These are phyloP conservation scores for Globisporangium splendens DNA, from an alignment of 352 stramenopile genomes.

Conservation along the genomic window DNA sequence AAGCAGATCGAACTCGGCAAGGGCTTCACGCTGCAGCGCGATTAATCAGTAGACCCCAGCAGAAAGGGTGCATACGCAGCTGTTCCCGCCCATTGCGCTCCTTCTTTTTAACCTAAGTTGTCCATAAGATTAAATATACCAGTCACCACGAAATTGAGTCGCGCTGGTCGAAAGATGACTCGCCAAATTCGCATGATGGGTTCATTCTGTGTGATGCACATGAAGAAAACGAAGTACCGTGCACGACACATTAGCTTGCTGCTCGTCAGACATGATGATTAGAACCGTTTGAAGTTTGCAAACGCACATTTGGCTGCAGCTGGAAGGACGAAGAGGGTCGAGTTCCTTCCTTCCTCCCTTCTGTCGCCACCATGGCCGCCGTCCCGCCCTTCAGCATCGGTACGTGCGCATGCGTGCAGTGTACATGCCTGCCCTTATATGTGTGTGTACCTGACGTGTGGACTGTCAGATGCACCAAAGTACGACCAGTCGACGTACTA, in stretches of 20 bases:
- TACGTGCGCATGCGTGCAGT: background rate
- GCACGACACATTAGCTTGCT: background rate
- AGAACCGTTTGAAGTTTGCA: background rate
- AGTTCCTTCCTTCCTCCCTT: too few species aligned
- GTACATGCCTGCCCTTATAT: background rate
- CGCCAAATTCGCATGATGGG: background rate
- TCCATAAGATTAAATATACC: background rate
- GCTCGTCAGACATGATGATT: too few species aligned
- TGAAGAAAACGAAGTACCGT: background rate
- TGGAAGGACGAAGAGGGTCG: too few species aligned
- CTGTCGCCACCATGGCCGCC: slow-evolving; percentile 11
- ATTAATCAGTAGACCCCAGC: slow-evolving; percentile 31
- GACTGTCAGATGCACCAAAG: slow-evolving; percentile 49
- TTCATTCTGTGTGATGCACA: background rate
- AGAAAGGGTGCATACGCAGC: too few species aligned
- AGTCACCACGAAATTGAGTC: background rate
- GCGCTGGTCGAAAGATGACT: background rate
- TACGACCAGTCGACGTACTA: slow-evolving; percentile 87
- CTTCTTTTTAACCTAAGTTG: background rate
- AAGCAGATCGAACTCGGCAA: slow-evolving; percentile 81
- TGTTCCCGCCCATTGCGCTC: too few species aligned
- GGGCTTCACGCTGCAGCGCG: slow-evolving; percentile 67
- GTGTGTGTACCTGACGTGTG: background rate
- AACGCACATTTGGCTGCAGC: background rate
- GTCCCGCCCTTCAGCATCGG: slow-evolving; percentile 40